Conservation (phyloP, 441 rosid genomes). For the Corymbia calophylla region DNA sequence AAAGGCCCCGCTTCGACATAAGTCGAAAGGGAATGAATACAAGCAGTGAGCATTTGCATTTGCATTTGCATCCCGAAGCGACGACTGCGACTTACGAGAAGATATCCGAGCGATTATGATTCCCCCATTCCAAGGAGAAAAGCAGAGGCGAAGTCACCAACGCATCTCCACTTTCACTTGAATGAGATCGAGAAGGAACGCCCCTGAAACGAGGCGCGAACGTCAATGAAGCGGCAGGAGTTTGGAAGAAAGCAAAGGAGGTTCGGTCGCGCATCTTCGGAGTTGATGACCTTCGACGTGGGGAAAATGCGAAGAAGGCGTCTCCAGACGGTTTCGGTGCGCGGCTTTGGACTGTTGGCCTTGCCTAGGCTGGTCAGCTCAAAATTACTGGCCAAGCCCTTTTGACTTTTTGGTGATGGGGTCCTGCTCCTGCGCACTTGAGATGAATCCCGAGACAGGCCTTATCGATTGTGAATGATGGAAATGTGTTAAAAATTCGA, state of each 20-base stretch:
- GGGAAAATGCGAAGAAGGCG: neutral
- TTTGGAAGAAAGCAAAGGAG: neutral
- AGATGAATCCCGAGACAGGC: neutral
- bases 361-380: neutral
- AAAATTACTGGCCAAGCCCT: neutral
- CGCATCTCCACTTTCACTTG: neutral
- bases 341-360: neutral
- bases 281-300: neutral
- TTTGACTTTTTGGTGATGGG: neutral
- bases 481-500: neutral
- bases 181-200: neutral
- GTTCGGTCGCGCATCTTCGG: neutral
- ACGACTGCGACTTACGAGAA: neutral
- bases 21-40: neutral
- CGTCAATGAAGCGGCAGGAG: neutral
- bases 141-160: neutral
- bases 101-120: neutral
- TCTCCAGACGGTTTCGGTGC: neutral
- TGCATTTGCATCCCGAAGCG: neutral
- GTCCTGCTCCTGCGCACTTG: neutral
- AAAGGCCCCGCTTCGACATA: neutral
- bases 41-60: neutral
- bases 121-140: neutral
- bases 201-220: neutral
- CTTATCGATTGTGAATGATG: neutral